These are phyloP conservation scores for Oenanthe javanica DNA, from an alignment of 140 eudicot species.

Conservation along the genomic window DNA sequence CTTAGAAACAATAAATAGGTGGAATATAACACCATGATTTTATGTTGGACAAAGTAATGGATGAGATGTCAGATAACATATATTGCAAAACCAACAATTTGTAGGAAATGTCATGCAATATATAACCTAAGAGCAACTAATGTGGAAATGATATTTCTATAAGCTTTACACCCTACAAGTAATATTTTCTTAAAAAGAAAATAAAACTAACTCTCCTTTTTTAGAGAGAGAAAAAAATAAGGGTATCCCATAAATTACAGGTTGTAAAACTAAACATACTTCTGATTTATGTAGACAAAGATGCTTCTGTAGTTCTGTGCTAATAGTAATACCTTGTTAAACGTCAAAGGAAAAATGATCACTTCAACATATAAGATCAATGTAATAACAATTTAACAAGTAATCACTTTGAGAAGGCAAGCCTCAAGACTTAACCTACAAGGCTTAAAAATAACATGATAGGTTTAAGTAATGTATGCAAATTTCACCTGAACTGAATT, in stretches of 20 bases:
- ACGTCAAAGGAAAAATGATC: background rate
- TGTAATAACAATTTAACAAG: background rate
- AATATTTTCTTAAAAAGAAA: background rate
- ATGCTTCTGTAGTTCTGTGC: background rate
- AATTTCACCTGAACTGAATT: constrained; percentile 84
- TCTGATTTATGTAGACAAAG: background rate
- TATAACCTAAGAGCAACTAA: background rate
- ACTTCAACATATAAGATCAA: background rate
- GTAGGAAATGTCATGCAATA: background rate
- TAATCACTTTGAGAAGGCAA: background rate
- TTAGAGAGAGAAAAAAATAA: background rate
- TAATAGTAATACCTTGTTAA: background rate
- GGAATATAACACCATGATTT: background rate
- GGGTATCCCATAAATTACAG: background rate
- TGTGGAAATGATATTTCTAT: background rate
- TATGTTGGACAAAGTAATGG: background rate
- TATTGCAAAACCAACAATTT: background rate
- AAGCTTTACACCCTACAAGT: background rate
- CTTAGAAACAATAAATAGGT: background rate
- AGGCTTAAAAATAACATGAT: background rate
- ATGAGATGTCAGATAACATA: background rate
- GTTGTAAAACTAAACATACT: background rate
- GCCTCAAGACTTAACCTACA: background rate
- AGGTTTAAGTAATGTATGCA: background rate
- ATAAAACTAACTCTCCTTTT: background rate